These are phyloP conservation scores for Sporothrix variecibatus DNA, from an alignment of 2,329 filamentous ascomycete species.

Conservation along the genomic window DNA sequence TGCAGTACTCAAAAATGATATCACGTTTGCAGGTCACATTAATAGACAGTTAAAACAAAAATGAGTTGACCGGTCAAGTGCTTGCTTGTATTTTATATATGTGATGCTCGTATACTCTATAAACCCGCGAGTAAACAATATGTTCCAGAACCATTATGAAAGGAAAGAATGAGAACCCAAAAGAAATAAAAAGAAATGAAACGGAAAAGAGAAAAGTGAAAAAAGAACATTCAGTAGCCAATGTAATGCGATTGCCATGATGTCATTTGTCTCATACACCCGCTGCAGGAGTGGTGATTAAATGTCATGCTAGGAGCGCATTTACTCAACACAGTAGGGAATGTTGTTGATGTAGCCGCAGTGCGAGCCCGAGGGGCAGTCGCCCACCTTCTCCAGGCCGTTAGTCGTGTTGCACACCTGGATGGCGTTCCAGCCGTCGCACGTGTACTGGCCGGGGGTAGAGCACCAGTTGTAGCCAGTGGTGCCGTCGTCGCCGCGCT, in stretches of 20 bases:
- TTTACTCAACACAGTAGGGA: conserved; percentile 33
- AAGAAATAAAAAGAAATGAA: background rate
- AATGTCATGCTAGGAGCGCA: background rate
- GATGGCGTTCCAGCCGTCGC: conserved; percentile 33
- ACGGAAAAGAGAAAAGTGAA: background rate
- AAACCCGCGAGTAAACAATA: background rate
- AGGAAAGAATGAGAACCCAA: background rate
- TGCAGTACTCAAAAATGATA: background rate
- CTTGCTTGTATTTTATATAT: conserved; percentile 8
- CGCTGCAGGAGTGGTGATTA: background rate
- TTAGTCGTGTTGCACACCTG: conserved; percentile 35
- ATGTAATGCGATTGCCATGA: background rate
- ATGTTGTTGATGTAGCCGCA: conserved; percentile 34
- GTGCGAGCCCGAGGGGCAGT: conserved; percentile 32
- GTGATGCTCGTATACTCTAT: conserved; percentile 12
- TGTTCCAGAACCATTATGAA: background rate
- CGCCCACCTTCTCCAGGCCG: conserved; percentile 31
- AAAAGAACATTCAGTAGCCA: background rate
- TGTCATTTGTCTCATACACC: background rate
- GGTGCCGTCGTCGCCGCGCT: conserved; percentile 29
- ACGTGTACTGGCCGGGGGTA: conserved; percentile 34
- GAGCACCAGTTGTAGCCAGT: conserved; percentile 28
- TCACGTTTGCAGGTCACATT: background rate
- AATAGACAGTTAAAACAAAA: background rate
- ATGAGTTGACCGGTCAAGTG: conserved; percentile 11